phyloP scores from a whole-genome alignment of 2,329 filamentous ascomycete genomes.

The Monilinia aucupariae region DNA sequence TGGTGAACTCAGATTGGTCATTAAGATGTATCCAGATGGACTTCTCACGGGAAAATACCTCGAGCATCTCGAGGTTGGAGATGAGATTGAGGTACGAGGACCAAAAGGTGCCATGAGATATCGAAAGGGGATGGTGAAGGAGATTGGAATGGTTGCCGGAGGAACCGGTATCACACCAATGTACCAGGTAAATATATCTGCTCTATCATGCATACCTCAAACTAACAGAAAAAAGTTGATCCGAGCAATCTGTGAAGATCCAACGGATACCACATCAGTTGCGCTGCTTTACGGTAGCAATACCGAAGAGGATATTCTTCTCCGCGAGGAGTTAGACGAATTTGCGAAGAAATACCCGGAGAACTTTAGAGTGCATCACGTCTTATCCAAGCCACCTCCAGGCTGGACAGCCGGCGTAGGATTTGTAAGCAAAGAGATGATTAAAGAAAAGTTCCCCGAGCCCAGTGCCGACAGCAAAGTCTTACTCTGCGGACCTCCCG shows the following conservation, averaged over 20 bases:
- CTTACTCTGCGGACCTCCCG: constrained; percentile 56
- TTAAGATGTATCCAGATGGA: constrained; percentile 49
- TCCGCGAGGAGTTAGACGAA: constrained; percentile 50
- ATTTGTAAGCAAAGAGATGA: constrained; percentile 47
- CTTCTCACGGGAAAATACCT: constrained; percentile 47
- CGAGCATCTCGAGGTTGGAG: constrained; percentile 42
- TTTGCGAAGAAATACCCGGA: constrained; percentile 47
- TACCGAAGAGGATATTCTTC: constrained; percentile 53
- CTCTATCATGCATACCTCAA: background rate
- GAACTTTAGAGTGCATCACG: constrained; percentile 52
- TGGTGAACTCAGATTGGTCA: constrained; percentile 46
- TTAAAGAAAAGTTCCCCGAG: constrained; percentile 45
- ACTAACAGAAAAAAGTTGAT: constrained; percentile 43
- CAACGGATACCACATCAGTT: constrained; percentile 51
- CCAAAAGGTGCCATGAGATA: constrained; percentile 55
- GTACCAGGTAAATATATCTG: constrained; percentile 38
- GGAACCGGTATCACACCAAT: constrained; percentile 51
- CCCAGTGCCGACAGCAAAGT: constrained; percentile 45
- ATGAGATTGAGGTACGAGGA: constrained; percentile 48
- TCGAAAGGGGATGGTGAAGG: constrained; percentile 38
- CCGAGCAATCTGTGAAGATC: constrained; percentile 56
- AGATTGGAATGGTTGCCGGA: constrained; percentile 52
- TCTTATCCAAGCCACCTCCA: constrained; percentile 45
- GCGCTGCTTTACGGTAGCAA: constrained; percentile 56
- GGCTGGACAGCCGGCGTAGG: constrained; percentile 47